phyloP scores from a whole-genome alignment of 2,329 filamentous ascomycete species.

The Venturia pyrina region DNA sequence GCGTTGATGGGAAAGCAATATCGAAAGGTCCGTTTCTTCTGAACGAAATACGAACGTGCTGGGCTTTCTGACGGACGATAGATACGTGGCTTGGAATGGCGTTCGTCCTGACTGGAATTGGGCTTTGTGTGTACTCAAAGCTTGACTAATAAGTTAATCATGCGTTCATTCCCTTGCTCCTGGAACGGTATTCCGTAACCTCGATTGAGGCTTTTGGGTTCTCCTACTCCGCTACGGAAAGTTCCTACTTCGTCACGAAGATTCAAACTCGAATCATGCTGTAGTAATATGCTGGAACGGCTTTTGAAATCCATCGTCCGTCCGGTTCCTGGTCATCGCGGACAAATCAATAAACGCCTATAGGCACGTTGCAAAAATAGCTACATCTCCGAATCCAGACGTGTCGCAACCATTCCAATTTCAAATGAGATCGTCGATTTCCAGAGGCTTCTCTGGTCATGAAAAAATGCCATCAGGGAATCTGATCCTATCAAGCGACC shows the following conservation, averaged over 20 bases:
- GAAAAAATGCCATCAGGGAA: background rate
- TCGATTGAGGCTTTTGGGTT: background rate
- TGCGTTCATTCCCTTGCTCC: background rate
- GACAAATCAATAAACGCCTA: background rate
- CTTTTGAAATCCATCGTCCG: background rate
- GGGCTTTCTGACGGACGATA: conserved; percentile 22
- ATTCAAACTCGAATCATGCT: background rate
- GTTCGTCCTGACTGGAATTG: conserved; percentile 71
- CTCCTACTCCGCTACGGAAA: background rate
- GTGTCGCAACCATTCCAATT: background rate
- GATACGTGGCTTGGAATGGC: conserved; percentile 78
- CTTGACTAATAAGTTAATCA: background rate
- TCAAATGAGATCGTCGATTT: background rate
- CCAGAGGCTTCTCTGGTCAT: background rate
- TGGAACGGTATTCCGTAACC: background rate
- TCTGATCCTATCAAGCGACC: background rate
- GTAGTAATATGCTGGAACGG: background rate
- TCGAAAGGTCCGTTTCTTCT: conserved; percentile 53
- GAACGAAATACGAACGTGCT: background rate
- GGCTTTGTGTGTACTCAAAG: conserved; percentile 62
- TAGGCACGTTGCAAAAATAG: background rate
- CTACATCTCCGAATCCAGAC: background rate
- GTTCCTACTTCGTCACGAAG: background rate
- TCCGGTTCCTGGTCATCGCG: background rate
- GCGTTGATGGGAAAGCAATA: conserved; percentile 84